These are phyloP conservation scores for Cornus controversa DNA, from an alignment of 148 eudicot genomes.

Conservation along the genomic window DNA sequence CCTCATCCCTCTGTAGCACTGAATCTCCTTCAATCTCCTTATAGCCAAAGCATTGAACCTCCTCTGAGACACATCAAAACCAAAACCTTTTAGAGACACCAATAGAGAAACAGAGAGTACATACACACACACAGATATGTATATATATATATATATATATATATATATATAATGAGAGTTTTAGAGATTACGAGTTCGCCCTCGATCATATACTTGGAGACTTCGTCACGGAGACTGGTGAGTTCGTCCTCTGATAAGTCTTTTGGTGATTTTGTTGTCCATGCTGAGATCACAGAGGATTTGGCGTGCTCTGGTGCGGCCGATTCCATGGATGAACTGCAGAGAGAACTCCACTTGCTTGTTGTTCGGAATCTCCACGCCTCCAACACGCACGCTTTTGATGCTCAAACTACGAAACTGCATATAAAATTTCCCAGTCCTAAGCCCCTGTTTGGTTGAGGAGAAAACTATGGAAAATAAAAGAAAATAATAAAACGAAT, in stretches of 20 bases:
- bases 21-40: no score
- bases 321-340: constrained; percentile 63
- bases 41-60: no score
- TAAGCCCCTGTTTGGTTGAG: neutral
- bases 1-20: no score
- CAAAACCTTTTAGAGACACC: neutral
- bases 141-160: no score
- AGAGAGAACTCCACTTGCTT: constrained; percentile 55
- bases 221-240: constrained; percentile 42
- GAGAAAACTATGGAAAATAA: neutral
- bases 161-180: no score
- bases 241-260: constrained; percentile 59
- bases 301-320: constrained; percentile 46
- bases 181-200: constrained; percentile 31
- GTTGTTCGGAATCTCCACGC: constrained; percentile 62
- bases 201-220: constrained; percentile 58
- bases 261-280: constrained; percentile 58
- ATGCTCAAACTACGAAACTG: constrained; percentile 36
- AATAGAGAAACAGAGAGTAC: neutral
- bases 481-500: no score
- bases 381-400: constrained; percentile 62
- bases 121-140: no score
- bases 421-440: neutral
- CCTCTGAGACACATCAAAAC: neutral
- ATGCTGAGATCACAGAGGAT: constrained; percentile 48